Evolutionary conservation across 352 stramenopile species (phyloP).

Genomic region (Globisporangium mamillatum): DNA sequence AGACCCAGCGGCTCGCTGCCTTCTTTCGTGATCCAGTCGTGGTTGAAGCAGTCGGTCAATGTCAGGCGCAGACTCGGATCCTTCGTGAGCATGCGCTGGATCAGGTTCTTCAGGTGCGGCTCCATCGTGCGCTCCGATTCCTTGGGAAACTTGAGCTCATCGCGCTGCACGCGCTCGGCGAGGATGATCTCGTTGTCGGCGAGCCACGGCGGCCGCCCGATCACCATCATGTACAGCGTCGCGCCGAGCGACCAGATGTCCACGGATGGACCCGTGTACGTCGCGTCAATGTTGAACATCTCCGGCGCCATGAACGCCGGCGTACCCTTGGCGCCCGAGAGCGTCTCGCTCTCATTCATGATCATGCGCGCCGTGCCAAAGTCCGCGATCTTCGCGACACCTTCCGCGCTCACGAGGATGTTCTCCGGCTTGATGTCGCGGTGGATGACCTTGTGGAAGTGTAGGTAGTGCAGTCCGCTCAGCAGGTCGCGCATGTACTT

Average conservation of each 20-base stretch:
- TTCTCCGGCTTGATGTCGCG: slow-evolving; percentile 92
- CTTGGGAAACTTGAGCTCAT: slow-evolving; percentile 84
- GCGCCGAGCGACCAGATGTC: slow-evolving; percentile 90
- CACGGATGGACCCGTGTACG: slow-evolving; percentile 78
- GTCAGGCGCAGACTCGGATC: slow-evolving; percentile 78
- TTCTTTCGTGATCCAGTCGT: slow-evolving; percentile 93
- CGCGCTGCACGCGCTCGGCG: slow-evolving; percentile 79
- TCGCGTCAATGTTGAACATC: slow-evolving; percentile 90
- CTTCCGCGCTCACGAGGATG: slow-evolving; percentile 79
- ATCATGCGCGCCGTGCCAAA: slow-evolving; percentile 90
- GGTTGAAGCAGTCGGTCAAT: slow-evolving; percentile 81
- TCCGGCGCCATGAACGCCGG: slow-evolving; percentile 91
- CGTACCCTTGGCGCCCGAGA: slow-evolving; percentile 82
- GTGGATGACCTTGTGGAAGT: slow-evolving; percentile 93
- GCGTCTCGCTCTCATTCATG: slow-evolving; percentile 87
- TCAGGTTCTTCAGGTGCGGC: slow-evolving; percentile 88
- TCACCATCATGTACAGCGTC: slow-evolving; percentile 92
- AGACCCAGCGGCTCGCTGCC: slow-evolving; percentile 79
- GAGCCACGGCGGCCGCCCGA: slow-evolving; percentile 88
- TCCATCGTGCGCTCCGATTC: slow-evolving; percentile 73
- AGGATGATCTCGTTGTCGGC: slow-evolving; percentile 90
- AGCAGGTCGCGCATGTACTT: slow-evolving; percentile 91
- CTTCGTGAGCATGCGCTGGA: slow-evolving; percentile 91
- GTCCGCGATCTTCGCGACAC: slow-evolving; percentile 88
- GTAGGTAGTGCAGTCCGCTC: slow-evolving; percentile 88